Evolutionary conservation across 106 monocot species (phyloP), one percentile per base, ranked within the genome.

Genomic region (Ottelia alismoides): DNA sequence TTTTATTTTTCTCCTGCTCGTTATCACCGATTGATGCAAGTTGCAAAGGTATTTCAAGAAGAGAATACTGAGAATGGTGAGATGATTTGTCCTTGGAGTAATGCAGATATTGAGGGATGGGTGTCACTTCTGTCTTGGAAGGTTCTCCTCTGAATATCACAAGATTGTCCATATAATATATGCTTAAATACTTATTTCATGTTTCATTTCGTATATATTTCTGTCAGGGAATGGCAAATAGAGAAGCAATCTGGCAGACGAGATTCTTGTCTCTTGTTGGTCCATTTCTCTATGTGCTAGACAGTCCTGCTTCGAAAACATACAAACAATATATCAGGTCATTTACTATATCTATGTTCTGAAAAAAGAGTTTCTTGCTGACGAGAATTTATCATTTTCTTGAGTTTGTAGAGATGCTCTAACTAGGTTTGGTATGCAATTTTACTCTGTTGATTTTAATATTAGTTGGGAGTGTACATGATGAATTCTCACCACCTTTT

Each of bases 1-100:
- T 85, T 98, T 68, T 78, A 98, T 69, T 82, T 98, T 52, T 98
- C 98, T 50, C 98, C 98, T 23, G 89, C 98, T 56, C 79, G 98
- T 3, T 90, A 98, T 54, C 98, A 98, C 32, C 57, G 98, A n/a
- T 58, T 98, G 53, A 69, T 98, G 77, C 71, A 82, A 60, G 75
- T 98, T 79, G 62, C 57, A 1, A 90, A 90, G 74, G 64, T 98
- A 29, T 90, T 98, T 73, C 57, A 79, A 55, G 77, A 75, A 25
- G 79, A 85, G 35, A 60, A 74, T 53, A 52, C 2, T 27, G 26
- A 21, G 7, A 56, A 43, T 27, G 30, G 26, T 28, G 74, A 82
- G 71, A 48, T 58, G 11, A 30, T 55, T 59, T 72, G 32, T 24
- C 78, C 84, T 53, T 90, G 85, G 90, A 69, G 47, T 65, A 76